phyloP scores from a whole-genome alignment of 1,284 basidiomycete genomes.

The Gomphus sp. region DNA sequence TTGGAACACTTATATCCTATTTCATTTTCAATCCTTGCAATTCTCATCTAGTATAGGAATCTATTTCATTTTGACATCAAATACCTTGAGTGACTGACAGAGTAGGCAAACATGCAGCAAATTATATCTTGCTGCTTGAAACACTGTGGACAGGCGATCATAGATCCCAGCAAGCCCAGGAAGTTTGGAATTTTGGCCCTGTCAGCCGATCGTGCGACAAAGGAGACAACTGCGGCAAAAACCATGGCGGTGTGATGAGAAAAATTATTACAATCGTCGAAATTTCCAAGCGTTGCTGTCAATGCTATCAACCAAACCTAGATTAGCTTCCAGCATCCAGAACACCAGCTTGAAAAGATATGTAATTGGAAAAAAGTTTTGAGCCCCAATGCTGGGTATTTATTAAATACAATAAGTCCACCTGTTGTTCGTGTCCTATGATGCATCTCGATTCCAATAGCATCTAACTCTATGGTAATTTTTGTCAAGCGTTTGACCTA shows the following conservation, averaged over 20 bases:
- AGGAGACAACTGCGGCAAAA: constrained; percentile 47
- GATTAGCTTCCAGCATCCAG: neutral
- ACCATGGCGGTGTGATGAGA: constrained; percentile 72
- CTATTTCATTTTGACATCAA: too few relatives aligned
- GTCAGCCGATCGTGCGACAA: constrained; percentile 28
- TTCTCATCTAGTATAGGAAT: too few relatives aligned
- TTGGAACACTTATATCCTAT: too few relatives aligned
- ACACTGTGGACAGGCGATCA: constrained; percentile 45
- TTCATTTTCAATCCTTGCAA: too few relatives aligned
- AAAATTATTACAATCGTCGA: constrained; percentile 53
- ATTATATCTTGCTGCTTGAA: constrained; percentile 51
- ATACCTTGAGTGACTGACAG: too few relatives aligned
- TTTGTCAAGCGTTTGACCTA: neutral
- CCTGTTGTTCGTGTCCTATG: neutral
- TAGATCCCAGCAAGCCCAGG: constrained; percentile 61
- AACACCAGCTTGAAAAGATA: neutral
- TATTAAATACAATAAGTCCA: too few relatives aligned
- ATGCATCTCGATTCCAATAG: neutral
- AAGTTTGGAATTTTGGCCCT: constrained; percentile 39
- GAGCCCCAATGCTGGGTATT: neutral
- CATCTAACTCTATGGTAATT: neutral
- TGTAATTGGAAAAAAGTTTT: constrained; percentile 24
- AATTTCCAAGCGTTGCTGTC: constrained; percentile 57
- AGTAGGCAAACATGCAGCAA: constrained; percentile 41
- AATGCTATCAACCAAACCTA: constrained; percentile 23